Evolutionary conservation across 2,329 filamentous ascomycete species (phyloP), one percentile per base, ranked within the genome.

Genomic region (Meredithiella fracta): DNA sequence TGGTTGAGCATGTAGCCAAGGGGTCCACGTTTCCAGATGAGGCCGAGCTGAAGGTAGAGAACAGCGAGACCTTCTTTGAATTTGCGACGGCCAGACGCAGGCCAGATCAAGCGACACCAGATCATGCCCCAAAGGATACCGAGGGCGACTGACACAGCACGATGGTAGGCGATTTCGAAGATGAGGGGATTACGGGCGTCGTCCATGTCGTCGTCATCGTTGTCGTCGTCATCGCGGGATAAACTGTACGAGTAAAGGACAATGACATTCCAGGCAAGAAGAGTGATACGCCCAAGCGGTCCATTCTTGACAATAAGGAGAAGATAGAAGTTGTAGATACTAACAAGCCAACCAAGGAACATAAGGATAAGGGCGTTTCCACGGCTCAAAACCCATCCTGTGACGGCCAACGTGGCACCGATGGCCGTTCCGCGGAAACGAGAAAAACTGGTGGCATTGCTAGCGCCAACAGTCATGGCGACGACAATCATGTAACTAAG

Each of bases 401-500:
- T 61, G 31, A 90, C 75, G 0, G 91, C 86, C 60, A 83, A 83
- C 1, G 76, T 65, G 5, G 88, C 89, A 17, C 92, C 92, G 38
- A 94, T 73, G 34, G 88, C 74, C 1, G 91, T 98, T 57, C 91
- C 92, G 7, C 87, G 73, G 65, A 97, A 91, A 62, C 92, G 82
- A 51, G 90, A 82, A 64, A 82, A 81, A 3, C 89, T 90, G 0
- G 91, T 96, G 1, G 91, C 95, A 67, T 97, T 98, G 23, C 89
- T 87, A 6, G 92, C 89, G 26, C 92, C 92, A 22, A 96, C 91
- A 0, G 91, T 98, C 89, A 96, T 97, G 38, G 86, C 89, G 65
- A 90, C 94, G 23, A 98, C 92, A 65, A 97, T 82, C 91, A 97
- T 97, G 72, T 95, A 97, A 0, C 89, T 95, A 56, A 98, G 68